phyloP scores from a whole-genome alignment of 352 stramenopile genomes.

The Phytophthora ohioensis region DNA sequence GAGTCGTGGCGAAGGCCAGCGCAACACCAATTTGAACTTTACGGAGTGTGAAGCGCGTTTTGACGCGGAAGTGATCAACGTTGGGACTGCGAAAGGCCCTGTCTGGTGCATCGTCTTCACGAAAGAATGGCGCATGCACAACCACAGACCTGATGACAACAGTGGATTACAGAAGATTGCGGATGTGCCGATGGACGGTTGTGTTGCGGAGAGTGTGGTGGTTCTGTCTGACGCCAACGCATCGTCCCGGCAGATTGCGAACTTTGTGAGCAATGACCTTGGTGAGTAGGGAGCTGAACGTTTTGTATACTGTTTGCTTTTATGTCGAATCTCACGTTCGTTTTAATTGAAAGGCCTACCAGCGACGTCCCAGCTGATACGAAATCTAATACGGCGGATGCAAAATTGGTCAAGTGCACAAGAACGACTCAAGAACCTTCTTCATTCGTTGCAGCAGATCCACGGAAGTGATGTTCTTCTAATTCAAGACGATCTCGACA shows the following conservation, averaged over 20 bases:
- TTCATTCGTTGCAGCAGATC: background rate
- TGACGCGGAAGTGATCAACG: background rate
- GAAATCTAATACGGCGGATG: background rate
- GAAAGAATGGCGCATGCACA: constrained; percentile 14
- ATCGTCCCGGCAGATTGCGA: too few species aligned
- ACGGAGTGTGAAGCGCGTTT: constrained; percentile 2
- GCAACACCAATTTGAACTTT: background rate
- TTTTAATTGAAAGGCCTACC: background rate
- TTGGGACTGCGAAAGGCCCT: background rate
- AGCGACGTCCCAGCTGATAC: background rate
- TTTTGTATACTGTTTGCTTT: too few species aligned
- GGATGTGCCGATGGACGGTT: background rate
- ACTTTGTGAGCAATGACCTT: too few species aligned
- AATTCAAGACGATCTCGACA: too few species aligned
- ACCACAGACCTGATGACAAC: background rate
- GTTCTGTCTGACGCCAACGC: too few species aligned
- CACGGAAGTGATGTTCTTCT: too few species aligned
- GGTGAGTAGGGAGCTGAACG: too few species aligned
- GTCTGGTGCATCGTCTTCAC: background rate
- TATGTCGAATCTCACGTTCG: too few species aligned
- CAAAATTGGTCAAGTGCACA: constrained; percentile 1
- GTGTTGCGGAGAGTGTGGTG: background rate
- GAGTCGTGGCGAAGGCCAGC: constrained; percentile 1
- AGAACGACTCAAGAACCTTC: constrained; percentile 4
- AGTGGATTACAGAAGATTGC: background rate